These are phyloP conservation scores for Podila minutissima DNA, from an alignment of 192 early-diverging fungal species.

Conservation along the genomic window DNA sequence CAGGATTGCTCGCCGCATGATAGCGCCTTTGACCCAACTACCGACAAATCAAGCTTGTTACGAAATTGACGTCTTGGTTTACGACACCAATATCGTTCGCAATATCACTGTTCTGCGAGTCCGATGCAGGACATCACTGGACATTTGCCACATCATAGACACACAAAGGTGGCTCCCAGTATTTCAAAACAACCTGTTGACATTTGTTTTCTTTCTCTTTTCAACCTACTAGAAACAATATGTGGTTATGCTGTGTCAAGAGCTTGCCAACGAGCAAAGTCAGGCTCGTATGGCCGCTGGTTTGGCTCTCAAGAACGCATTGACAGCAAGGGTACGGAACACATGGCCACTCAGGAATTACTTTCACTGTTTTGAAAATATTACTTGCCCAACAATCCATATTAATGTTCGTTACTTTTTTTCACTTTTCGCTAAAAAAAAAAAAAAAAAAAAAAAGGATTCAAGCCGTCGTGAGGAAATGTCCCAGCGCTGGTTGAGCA, in stretches of 20 bases:
- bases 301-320: constrained; percentile 92
- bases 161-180: not conserved
- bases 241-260: constrained; percentile 76
- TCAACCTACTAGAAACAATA: constrained; percentile 66
- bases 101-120: no score
- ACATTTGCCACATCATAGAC: not conserved
- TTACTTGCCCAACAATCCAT: not conserved
- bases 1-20: no score
- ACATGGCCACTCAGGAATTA: constrained; percentile 1
- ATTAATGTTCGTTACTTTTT: not conserved
- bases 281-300: constrained; percentile 81
- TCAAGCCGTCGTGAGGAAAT: constrained; percentile 61
- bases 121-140: no score
- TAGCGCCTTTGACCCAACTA: no score
- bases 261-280: constrained; percentile 83
- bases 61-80: no score
- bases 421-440: not conserved
- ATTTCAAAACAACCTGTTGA: not conserved
- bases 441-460: constrained; percentile 48
- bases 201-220: constrained; percentile 4
- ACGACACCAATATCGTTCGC: no score
- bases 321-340: constrained; percentile 81
- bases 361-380: not conserved
- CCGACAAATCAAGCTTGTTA: no score
- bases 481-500: constrained; percentile 71